Evolutionary conservation across 2,329 filamentous ascomycete species (phyloP).

Genomic region (Monosporascus sp.): DNA sequence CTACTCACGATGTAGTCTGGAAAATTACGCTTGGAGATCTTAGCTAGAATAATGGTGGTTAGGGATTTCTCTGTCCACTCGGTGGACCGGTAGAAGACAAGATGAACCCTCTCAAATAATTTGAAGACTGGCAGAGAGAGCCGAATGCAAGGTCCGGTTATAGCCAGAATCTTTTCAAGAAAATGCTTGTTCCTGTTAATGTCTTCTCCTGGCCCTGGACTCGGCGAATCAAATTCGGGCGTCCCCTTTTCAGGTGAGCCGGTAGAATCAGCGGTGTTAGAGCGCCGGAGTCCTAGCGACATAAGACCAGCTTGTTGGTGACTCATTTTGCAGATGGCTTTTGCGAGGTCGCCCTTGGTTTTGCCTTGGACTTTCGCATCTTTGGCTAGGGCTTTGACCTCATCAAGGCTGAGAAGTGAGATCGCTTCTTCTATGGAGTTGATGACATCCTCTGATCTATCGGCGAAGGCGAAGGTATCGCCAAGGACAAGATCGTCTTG

Average conservation of each 20-base stretch:
- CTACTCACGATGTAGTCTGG: slow-evolving; percentile 86
- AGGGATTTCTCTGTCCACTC: slow-evolving; percentile 98
- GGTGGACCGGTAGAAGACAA: slow-evolving; percentile 93
- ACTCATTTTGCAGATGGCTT: slow-evolving; percentile 67
- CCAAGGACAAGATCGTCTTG: slow-evolving; percentile 37
- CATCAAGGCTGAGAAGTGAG: slow-evolving; percentile 75
- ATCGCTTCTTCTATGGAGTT: slow-evolving; percentile 78
- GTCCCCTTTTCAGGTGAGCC: slow-evolving; percentile 41
- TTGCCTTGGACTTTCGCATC: slow-evolving; percentile 83
- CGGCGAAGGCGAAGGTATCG: slow-evolving; percentile 68
- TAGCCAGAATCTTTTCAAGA: slow-evolving; percentile 67
- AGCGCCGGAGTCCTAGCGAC: slow-evolving; percentile 60
- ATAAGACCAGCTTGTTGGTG: slow-evolving; percentile 70
- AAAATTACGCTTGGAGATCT: slow-evolving; percentile 82
- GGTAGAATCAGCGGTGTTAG: slow-evolving; percentile 52
- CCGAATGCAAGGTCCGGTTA: slow-evolving; percentile 78
- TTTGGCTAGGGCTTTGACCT: slow-evolving; percentile 78
- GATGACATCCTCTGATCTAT: slow-evolving; percentile 68
- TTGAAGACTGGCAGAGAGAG: slow-evolving; percentile 67
- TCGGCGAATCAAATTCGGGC: slow-evolving; percentile 26
- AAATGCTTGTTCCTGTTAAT: slow-evolving; percentile 70
- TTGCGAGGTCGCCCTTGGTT: slow-evolving; percentile 76
- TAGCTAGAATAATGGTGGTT: slow-evolving; percentile 88
- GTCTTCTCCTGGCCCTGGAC: slow-evolving; percentile 24
- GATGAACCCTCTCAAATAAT: slow-evolving; percentile 87